These are phyloP conservation scores for Stephania japonica DNA, from an alignment of 164 flowering plant genomes.

Conservation along the genomic window DNA sequence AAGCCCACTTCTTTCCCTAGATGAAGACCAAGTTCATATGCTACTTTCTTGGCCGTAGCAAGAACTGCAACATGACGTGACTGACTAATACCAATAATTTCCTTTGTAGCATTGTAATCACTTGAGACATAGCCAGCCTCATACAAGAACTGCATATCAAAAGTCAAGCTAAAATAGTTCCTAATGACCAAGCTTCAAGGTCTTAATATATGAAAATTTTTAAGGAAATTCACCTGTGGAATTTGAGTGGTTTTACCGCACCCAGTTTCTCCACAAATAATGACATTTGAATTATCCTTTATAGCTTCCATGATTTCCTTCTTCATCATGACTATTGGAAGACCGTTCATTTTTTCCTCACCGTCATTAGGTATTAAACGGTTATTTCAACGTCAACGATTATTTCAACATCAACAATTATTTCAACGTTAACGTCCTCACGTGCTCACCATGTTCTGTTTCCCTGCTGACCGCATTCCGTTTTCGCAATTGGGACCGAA, in stretches of 20 bases:
- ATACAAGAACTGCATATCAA: constrained; percentile 72
- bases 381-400: too few species aligned
- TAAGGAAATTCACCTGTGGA: constrained; percentile 56
- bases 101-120: constrained; percentile 30
- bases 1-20: constrained; percentile 91
- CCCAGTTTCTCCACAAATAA: constrained; percentile 93
- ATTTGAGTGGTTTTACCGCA: constrained; percentile 97
- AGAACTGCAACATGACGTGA: constrained; percentile 98
- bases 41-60: constrained; percentile 90
- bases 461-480: too few species aligned
- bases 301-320: constrained; percentile 98
- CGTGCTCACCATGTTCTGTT: too few species aligned
- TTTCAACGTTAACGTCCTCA: too few species aligned
- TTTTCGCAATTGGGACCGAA: too few species aligned
- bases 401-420: too few species aligned
- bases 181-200: not conserved
- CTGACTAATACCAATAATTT: constrained; percentile 87
- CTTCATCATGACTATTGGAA: constrained; percentile 97
- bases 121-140: constrained; percentile 92
- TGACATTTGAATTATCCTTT: constrained; percentile 54
- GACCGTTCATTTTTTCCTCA: constrained; percentile 58
- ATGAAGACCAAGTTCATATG: constrained; percentile 78
- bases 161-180: constrained; percentile 4
- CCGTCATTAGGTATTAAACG: constrained; percentile 68
- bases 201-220: not conserved